Evolutionary conservation across 768 basidiomycete species (phyloP).

Genomic region (Pulveroboletus sp.): DNA sequence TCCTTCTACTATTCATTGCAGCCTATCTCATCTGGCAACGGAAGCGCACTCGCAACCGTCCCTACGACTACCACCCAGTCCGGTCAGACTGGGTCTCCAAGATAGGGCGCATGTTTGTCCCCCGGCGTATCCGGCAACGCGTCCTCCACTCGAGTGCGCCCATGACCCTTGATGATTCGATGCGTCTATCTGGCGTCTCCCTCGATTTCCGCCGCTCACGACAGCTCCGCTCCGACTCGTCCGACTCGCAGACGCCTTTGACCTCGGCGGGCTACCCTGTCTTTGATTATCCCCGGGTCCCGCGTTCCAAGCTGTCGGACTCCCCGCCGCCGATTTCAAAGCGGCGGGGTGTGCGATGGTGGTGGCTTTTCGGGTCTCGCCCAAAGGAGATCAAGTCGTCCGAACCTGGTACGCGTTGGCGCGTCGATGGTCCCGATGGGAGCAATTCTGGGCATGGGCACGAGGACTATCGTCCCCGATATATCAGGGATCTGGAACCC

Average conservation of each 20-base stretch:
- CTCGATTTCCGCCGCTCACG: conserved; percentile 6
- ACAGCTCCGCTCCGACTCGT: conserved; percentile 20
- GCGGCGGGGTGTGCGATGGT: conserved; percentile 19
- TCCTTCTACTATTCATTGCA: conserved; percentile 22
- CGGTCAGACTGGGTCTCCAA: conserved; percentile 12
- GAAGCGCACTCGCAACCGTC: conserved; percentile 2
- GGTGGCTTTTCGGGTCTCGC: conserved; percentile 23
- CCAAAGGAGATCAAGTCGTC: conserved; percentile 24
- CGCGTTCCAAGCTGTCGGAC: neutral
- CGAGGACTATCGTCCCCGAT: conserved; percentile 2
- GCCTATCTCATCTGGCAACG: conserved; percentile 26
- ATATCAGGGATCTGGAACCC: conserved; percentile 1
- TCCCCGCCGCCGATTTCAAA: conserved; percentile 5
- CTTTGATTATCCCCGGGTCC: conserved; percentile 12
- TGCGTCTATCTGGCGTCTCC: conserved; percentile 2
- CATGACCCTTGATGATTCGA: conserved; percentile 25
- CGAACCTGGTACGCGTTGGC: conserved; percentile 21
- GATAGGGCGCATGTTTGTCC: conserved; percentile 15
- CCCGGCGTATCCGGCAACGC: conserved; percentile 12
- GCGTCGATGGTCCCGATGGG: conserved; percentile 25
- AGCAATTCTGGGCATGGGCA: conserved; percentile 22
- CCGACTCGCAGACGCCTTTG: conserved; percentile 29
- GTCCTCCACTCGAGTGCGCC: conserved; percentile 11
- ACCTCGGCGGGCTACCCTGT: conserved; percentile 4
- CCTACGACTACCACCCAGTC: conserved; percentile 13